Evolutionary conservation across 768 basidiomycete genomes (phyloP).

Genomic region (Tricholoma matsutake): DNA sequence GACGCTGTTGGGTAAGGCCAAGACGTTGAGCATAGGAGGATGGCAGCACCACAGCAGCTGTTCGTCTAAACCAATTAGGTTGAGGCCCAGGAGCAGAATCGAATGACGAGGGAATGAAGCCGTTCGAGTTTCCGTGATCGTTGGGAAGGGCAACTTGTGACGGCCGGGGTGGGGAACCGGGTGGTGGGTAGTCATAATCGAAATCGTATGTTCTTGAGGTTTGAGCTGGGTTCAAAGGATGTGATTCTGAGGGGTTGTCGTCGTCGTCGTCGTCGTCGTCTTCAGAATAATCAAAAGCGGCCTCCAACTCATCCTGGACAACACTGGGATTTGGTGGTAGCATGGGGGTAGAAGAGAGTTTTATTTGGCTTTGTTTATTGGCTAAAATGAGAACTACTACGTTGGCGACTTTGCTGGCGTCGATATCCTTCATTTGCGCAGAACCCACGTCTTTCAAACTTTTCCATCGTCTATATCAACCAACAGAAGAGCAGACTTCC

Average conservation of each 20-base stretch:
- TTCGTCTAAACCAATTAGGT: slow-evolving; percentile 52
- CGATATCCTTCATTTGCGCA: slow-evolving; percentile 9
- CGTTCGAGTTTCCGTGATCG: slow-evolving; percentile 72
- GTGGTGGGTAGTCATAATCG: slow-evolving; percentile 81
- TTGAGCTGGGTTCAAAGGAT: slow-evolving; percentile 45
- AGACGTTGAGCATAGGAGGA: slow-evolving; percentile 43
- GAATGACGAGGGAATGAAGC: slow-evolving; percentile 50
- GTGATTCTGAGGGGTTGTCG: slow-evolving; percentile 45
- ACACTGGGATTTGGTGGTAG: not conserved
- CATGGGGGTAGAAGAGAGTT: not conserved
- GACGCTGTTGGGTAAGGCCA: slow-evolving; percentile 37
- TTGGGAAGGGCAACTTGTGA: slow-evolving; percentile 67
- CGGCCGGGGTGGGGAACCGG: slow-evolving; percentile 72
- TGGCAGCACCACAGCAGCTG: slow-evolving; percentile 57
- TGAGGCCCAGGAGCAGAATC: slow-evolving; percentile 31
- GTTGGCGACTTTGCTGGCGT: slow-evolving; percentile 9
- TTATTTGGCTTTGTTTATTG: not conserved
- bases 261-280: slow-evolving; percentile 60
- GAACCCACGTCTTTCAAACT: slow-evolving; percentile 26
- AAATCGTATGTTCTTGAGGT: slow-evolving; percentile 67
- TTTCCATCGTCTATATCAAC: slow-evolving; percentile 55
- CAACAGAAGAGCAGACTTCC: slow-evolving; percentile 32
- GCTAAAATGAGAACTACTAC: slow-evolving; percentile 4
- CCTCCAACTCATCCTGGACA: slow-evolving; percentile 62
- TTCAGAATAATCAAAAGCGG: slow-evolving; percentile 81